Evolutionary conservation across 192 early-diverging fungal species (phyloP).

Genomic region (Chytriomyces sp.): DNA sequence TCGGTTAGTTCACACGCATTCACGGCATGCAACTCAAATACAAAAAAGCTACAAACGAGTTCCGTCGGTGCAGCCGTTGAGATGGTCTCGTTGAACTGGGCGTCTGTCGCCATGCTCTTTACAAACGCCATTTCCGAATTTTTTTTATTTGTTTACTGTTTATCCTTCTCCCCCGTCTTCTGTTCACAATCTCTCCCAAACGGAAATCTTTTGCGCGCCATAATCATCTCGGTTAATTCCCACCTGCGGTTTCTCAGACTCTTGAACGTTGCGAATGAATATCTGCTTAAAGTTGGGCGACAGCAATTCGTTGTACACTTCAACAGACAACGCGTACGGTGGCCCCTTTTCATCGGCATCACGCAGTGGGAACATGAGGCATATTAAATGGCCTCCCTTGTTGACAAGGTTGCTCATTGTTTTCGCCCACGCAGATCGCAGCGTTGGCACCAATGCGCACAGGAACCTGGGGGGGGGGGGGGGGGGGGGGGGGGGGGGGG

Average conservation of each 20-base stretch:
- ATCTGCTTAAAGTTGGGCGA: conserved; percentile 40
- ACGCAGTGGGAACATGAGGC: conserved; percentile 80
- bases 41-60: conserved; percentile 2
- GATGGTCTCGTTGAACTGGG: conserved; percentile 21
- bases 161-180: background rate
- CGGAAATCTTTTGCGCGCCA: conserved; percentile 26
- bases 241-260: background rate
- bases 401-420: conserved; percentile 69
- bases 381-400: conserved; percentile 71
- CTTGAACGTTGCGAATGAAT: conserved; percentile 12
- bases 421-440: conserved; percentile 67
- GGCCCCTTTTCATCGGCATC: conserved; percentile 62
- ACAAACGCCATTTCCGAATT: conserved; percentile 19
- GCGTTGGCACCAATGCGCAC: conserved; percentile 72
- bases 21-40: no score
- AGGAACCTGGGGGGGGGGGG: conserved; percentile 69
- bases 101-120: conserved; percentile 26
- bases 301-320: conserved; percentile 58
- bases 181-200: conserved; percentile 9
- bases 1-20: no score
- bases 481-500: no score
- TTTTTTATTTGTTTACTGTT: background rate
- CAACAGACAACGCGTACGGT: conserved; percentile 69
- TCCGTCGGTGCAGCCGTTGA: conserved; percentile 20
- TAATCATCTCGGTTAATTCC: background rate